These are phyloP conservation scores for Coemansia sp. DNA, from an alignment of 192 early-diverging fungal species.

Conservation along the genomic window DNA sequence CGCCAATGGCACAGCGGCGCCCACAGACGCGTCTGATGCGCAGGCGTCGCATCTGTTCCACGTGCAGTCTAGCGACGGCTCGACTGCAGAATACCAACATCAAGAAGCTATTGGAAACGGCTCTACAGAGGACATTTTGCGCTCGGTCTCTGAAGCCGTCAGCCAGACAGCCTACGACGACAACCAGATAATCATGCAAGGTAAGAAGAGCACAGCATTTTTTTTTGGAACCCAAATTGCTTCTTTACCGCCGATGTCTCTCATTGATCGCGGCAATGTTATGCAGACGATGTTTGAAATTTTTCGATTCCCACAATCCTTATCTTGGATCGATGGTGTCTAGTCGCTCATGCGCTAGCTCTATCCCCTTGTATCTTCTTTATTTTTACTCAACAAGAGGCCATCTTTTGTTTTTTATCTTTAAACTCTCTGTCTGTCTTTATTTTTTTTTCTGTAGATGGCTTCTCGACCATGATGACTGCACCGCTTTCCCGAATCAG, in stretches of 20 bases:
- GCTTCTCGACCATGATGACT: slow-evolving; percentile 42
- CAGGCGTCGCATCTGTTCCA: slow-evolving; percentile 31
- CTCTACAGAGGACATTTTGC: slow-evolving; percentile 29
- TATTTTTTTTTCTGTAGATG: slow-evolving; percentile 16
- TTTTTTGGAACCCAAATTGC: too few relatives aligned
- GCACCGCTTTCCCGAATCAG: slow-evolving; percentile 30
- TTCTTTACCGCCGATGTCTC: too few relatives aligned
- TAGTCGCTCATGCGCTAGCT: neutral
- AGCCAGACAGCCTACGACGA: slow-evolving; percentile 26
- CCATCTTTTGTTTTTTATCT: too few relatives aligned
- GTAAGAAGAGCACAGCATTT: slow-evolving; percentile 11
- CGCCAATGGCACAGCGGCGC: slow-evolving; percentile 14
- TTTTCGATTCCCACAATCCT: slow-evolving; percentile 7
- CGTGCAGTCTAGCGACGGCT: slow-evolving; percentile 27
- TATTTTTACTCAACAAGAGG: too few relatives aligned
- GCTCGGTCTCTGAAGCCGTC: slow-evolving; percentile 31
- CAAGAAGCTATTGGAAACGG: slow-evolving; percentile 24
- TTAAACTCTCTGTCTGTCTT: neutral
- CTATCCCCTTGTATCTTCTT: neutral
- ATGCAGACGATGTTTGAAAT: too few relatives aligned
- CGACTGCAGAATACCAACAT: slow-evolving; percentile 6
- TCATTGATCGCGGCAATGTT: too few relatives aligned
- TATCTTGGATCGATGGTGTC: neutral
- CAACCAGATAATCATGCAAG: slow-evolving; percentile 44
- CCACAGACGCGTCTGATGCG: slow-evolving; percentile 15